A percentile compares a stretch with the other conserved stretches of the same genome.
These are phyloP conservation scores for Zygnema circumcarinatum DNA, from an alignment of 139 green algal species.

Conservation along the genomic window DNA sequence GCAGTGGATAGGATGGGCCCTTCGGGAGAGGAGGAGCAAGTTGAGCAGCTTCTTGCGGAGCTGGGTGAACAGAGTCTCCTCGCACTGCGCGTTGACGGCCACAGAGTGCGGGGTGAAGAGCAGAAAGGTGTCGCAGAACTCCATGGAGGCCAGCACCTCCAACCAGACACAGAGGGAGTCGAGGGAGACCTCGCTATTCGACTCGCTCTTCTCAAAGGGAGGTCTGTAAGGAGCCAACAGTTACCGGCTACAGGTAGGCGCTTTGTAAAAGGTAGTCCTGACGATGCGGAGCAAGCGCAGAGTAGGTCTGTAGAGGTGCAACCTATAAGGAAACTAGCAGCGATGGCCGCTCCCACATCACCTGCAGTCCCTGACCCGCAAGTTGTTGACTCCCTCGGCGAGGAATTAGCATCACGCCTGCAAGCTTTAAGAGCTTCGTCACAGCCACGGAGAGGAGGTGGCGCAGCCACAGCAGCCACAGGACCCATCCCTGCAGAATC, in stretches of 20 bases:
- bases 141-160: neutral
- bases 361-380: neutral
- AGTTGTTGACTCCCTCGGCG: neutral
- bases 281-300: neutral
- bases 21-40: no score
- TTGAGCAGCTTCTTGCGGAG: neutral
- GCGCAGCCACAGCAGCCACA: no score
- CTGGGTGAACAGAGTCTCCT: neutral
- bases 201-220: neutral
- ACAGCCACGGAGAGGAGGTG: neutral
- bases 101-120: neutral
- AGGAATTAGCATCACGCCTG: neutral
- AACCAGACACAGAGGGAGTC: neutral
- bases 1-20: no score
- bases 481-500: neutral
- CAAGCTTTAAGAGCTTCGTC: neutral
- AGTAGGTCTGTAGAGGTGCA: neutral
- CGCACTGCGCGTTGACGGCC: neutral
- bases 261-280: neutral
- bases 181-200: neutral
- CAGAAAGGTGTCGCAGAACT: neutral
- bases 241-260: neutral
- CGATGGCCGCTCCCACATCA: neutral
- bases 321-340: neutral
- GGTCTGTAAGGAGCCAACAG: no score